phyloP scores from a whole-genome alignment of 768 basidiomycete species.

The Flagelloscypha sp. region DNA sequence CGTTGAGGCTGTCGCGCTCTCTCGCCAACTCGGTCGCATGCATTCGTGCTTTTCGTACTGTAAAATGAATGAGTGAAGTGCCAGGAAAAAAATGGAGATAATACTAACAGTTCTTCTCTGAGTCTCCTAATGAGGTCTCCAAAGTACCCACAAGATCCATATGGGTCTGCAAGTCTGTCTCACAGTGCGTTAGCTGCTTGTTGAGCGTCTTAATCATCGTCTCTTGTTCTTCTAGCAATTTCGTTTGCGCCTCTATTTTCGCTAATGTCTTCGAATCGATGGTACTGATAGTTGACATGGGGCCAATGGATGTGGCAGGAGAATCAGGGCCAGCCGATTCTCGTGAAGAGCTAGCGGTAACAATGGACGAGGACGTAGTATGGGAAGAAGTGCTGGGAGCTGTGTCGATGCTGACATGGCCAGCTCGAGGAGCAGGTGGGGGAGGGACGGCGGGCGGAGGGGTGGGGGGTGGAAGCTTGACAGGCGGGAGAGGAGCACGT shows the following conservation, averaged over 20 bases:
- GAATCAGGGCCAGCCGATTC: slow-evolving; percentile 64
- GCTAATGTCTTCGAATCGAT: slow-evolving; percentile 48
- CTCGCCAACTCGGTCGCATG: slow-evolving; percentile 85
- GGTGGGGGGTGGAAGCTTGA: slow-evolving; percentile 80
- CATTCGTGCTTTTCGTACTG: slow-evolving; percentile 90
- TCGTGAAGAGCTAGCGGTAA: slow-evolving; percentile 49
- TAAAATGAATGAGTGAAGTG: slow-evolving; percentile 6
- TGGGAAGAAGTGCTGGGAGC: slow-evolving; percentile 55
- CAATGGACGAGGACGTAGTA: slow-evolving; percentile 42
- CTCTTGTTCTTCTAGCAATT: slow-evolving; percentile 76
- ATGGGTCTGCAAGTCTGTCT: slow-evolving; percentile 83
- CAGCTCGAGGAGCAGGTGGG: slow-evolving; percentile 60
- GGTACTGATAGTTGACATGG: slow-evolving; percentile 30
- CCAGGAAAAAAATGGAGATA: slow-evolving; percentile 4
- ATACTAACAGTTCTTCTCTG: slow-evolving; percentile 83
- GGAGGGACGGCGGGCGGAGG: slow-evolving; percentile 86
- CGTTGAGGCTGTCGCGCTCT: slow-evolving; percentile 70
- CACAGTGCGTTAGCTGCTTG: slow-evolving; percentile 90
- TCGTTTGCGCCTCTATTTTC: slow-evolving; percentile 66
- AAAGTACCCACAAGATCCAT: slow-evolving; percentile 83
- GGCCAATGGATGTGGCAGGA: slow-evolving; percentile 51
- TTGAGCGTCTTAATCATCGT: slow-evolving; percentile 90
- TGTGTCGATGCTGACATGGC: slow-evolving; percentile 36
- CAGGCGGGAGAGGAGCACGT: slow-evolving; percentile 51
- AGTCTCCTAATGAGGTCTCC: slow-evolving; percentile 81